Conservation (phyloP, 768 basidiomycete genomes). For the Gautieria morchelliformis region DNA sequence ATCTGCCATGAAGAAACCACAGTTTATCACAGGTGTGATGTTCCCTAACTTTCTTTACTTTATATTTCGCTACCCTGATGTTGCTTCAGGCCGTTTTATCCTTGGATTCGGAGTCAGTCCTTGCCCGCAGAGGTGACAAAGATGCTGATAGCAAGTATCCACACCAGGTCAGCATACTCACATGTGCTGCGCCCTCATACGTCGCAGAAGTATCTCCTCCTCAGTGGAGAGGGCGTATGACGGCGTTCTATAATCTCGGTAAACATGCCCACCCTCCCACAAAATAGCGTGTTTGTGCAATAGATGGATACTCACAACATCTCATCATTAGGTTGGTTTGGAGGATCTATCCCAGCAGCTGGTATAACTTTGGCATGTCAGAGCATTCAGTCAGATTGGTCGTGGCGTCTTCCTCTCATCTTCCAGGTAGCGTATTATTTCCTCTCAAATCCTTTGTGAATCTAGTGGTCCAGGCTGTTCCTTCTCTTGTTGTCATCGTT, state of each 20-base stretch:
- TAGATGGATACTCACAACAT: background rate
- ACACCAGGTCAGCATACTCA: conserved; percentile 15
- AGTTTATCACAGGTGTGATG: conserved; percentile 39
- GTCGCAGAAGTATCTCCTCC: conserved; percentile 52
- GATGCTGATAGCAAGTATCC: background rate
- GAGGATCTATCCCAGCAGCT: conserved; percentile 13
- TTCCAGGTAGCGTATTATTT: conserved; percentile 25
- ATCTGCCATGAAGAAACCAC: conserved; percentile 31
- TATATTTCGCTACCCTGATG: no score
- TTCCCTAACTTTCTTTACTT: conserved; percentile 16
- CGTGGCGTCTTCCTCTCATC: conserved; percentile 44
- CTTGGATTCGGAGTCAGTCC: conserved; percentile 41
- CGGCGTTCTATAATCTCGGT: conserved; percentile 34
- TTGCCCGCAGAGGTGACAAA: background rate
- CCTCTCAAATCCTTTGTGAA: no score
- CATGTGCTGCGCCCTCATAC: conserved; percentile 29
- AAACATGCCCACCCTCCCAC: background rate
- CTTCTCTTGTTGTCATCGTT: conserved; percentile 27
- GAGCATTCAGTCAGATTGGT: conserved; percentile 30
- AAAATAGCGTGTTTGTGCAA: background rate
- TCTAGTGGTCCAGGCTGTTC: conserved; percentile 22
- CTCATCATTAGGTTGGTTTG: conserved; percentile 9
- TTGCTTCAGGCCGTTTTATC: conserved; percentile 19
- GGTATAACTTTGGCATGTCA: conserved; percentile 16
- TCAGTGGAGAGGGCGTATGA: conserved; percentile 44